Base-by-base conservation (phyloP, 192 early-diverging fungal species). In the Spizellomyces sp. region DNA sequence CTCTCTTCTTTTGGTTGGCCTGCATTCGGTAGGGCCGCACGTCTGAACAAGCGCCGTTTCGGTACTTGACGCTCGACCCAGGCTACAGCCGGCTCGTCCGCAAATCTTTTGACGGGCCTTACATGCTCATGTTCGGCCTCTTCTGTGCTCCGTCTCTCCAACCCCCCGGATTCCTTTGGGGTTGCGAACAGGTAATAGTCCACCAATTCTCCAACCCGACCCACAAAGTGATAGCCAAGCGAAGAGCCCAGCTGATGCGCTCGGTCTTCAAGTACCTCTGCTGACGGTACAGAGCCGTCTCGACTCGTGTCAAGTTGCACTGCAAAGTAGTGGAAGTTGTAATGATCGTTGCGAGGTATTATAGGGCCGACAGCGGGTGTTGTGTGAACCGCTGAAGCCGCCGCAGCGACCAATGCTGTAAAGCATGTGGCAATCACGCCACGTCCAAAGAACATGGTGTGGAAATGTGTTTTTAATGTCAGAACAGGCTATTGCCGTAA, bases 101-200 rank as follows among this genome's bases (percentile, higher is more conserved):
- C 55, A 8, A 78, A 48, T 6, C 70, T 47, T 43, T 64, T 61
- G 8, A 55, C 66, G 47, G 66, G 58, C 36, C 8, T 7, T 2
- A 17, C 27, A 9, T 10, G 56, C 9, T 66, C 21, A 19, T 62
- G 10, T 8, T 22, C 15, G 48, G 48, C 36, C 21, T 68, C 45
- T 19, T 42, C 67, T 36, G 27, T 36, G 27, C 27, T 36, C n/a
- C 42, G 57, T 36, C 41, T 19, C 36, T 17, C 42, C 27, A 15
- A 36, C 9, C n/a, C 63, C 15, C 61, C n/a, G 0, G 46, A 12
- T 5, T 17, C 19, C 55, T 83, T 86, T 17, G 78, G 71, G 48
- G 77, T 76, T 14, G 89, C 88, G 27, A 89, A 83, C 46, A 89
- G 81, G 69, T 87, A 90, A 71, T 92, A 86, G 41, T 90, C 76